Conservation (phyloP, 257 asterid genomes). For the Voacanga thouarsii region DNA sequence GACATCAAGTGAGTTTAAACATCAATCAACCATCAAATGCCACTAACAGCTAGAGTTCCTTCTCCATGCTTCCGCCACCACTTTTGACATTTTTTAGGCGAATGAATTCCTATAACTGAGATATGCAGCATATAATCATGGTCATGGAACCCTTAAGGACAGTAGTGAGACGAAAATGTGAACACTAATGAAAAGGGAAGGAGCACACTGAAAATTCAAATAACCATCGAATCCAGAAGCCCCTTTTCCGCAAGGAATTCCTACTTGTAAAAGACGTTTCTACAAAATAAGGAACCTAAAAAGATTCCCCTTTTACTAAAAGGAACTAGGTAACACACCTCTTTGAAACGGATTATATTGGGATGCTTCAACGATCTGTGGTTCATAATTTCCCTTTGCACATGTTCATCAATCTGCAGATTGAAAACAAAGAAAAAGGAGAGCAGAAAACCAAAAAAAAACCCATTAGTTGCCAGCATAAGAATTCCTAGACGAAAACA, state of each 20-base stretch:
- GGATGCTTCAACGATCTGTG: slow-evolving; percentile 50
- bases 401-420: slow-evolving; percentile 40
- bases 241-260: neutral
- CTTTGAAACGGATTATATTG: slow-evolving; percentile 42
- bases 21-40: neutral
- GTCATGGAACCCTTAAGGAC: neutral
- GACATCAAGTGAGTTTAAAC: neutral
- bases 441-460: neutral
- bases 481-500: neutral
- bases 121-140: neutral
- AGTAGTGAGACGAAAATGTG: neutral
- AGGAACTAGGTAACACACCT: slow-evolving; percentile 23
- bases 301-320: neutral
- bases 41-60: neutral
- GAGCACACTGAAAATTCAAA: neutral
- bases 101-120: neutral
- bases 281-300: neutral
- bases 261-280: neutral
- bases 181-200: neutral
- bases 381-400: slow-evolving; percentile 45
- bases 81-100: neutral
- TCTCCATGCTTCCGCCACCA: too few relatives aligned
- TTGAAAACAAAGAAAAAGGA: neutral
- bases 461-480: neutral
- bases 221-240: neutral